These are phyloP conservation scores for Fusarium torreyae DNA, from an alignment of 2,329 filamentous ascomycete genomes.

Conservation along the genomic window DNA sequence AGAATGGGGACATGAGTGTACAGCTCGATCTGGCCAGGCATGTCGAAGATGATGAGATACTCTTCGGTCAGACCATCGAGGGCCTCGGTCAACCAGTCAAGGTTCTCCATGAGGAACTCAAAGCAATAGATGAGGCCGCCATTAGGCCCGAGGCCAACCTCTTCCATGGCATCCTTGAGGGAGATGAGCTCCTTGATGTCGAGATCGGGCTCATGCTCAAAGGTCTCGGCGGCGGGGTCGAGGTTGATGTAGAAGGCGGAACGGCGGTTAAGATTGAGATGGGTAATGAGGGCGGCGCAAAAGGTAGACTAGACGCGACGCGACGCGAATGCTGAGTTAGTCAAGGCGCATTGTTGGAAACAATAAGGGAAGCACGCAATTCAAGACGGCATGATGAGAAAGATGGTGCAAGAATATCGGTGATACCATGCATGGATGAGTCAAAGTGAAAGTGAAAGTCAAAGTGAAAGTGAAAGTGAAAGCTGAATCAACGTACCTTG, in stretches of 20 bases:
- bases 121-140: constrained; percentile 97
- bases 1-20: constrained; percentile 97
- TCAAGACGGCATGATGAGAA: constrained; percentile 23
- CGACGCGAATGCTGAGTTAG: constrained; percentile 19
- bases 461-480: constrained; percentile 12
- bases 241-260: constrained; percentile 98
- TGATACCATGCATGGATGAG: constrained; percentile 14
- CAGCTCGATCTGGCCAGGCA: constrained; percentile 98
- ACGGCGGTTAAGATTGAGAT: constrained; percentile 90
- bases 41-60: constrained; percentile 97
- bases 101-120: constrained; percentile 94
- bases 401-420: constrained; percentile 23
- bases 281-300: constrained; percentile 92
- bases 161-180: constrained; percentile 96
- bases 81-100: constrained; percentile 90
- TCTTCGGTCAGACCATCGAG: constrained; percentile 92
- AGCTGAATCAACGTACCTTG: constrained; percentile 71
- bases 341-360: constrained; percentile 26
- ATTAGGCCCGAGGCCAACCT: constrained; percentile 90
- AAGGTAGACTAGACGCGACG: constrained; percentile 80
- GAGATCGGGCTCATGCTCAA: constrained; percentile 91
- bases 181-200: constrained; percentile 97
- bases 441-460: constrained; percentile 25
- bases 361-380: constrained; percentile 41
- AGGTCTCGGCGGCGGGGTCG: constrained; percentile 93